A percentile compares a stretch with the other conserved stretches of the same genome.
These are phyloP conservation scores for Populus simonii DNA, from an alignment of 345 rosid genomes.

Conservation along the genomic window DNA sequence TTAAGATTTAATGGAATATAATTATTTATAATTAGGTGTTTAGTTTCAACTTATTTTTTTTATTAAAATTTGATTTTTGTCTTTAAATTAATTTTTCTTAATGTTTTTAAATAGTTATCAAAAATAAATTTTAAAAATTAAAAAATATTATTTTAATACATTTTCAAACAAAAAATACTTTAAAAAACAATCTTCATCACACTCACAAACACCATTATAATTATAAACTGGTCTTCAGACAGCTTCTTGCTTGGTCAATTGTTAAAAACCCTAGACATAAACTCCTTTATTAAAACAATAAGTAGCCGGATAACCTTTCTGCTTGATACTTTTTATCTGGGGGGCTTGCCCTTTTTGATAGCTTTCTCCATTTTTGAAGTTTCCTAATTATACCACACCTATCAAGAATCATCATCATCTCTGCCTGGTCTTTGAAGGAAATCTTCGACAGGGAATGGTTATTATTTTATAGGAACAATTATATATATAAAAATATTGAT, in stretches of 20 bases:
- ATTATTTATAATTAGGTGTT: not conserved
- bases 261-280: not conserved
- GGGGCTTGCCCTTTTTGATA: not conserved
- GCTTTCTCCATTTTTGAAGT: slow-evolving; percentile 5
- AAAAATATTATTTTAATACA: no score
- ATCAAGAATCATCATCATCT: slow-evolving; percentile 15
- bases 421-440: slow-evolving; percentile 25
- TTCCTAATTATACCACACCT: slow-evolving; percentile 5
- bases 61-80: no score
- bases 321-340: not conserved
- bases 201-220: accelerated
- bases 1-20: not conserved
- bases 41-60: no score
- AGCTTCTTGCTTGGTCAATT: no score
- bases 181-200: no score
- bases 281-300: not conserved
- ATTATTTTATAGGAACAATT: slow-evolving; percentile 16
- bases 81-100: no score
- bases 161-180: no score
- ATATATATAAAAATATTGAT: not conserved
- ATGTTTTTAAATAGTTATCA: no score
- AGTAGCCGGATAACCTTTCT: not conserved
- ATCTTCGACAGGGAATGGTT: slow-evolving; percentile 25
- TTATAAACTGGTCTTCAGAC: no score
- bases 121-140: no score